A percentile compares a stretch with the other conserved stretches of the same genome.
Evolutionary conservation across 306 rosid species (phyloP).

Genomic region (Phaseolus lunatus): DNA sequence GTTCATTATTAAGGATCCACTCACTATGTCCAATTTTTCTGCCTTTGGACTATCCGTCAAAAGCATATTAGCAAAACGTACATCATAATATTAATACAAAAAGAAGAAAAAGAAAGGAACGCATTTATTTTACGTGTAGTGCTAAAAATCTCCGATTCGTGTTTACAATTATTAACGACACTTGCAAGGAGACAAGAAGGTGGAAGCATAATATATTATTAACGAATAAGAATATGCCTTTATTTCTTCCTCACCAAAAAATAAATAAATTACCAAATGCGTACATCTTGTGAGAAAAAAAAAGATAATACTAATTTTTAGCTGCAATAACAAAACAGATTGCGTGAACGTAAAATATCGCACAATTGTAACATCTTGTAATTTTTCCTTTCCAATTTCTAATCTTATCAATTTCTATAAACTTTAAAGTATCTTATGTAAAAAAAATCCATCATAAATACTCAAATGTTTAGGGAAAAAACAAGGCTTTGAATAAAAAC

Average conservation of each 20-base stretch:
- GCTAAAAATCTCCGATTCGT: neutral
- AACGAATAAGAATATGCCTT: constrained; percentile 16
- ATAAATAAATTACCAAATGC: neutral
- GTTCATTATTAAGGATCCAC: neutral
- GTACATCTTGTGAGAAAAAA: neutral
- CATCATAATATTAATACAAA: neutral
- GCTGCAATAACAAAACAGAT: constrained; percentile 7
- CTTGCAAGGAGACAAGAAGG: neutral
- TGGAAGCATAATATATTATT: constrained; percentile 23
- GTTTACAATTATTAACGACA: neutral
- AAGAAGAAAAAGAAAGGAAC: neutral
- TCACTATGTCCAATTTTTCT: neutral
- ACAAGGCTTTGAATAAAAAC: no score
- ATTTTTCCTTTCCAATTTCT: neutral
- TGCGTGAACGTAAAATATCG: constrained; percentile 39
- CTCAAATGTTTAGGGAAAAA: no score
- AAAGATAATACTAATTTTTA: neutral
- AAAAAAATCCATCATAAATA: no score
- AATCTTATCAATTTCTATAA: neutral
- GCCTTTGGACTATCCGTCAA: constrained; percentile 20
- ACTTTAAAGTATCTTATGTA: no score
- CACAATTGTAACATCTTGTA: neutral
- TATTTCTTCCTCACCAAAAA: neutral
- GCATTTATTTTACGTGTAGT: neutral
- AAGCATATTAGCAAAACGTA: neutral